Base-by-base conservation (phyloP, 176 grass and related monocot genomes). In the Miscanthus lutarioriparius region DNA sequence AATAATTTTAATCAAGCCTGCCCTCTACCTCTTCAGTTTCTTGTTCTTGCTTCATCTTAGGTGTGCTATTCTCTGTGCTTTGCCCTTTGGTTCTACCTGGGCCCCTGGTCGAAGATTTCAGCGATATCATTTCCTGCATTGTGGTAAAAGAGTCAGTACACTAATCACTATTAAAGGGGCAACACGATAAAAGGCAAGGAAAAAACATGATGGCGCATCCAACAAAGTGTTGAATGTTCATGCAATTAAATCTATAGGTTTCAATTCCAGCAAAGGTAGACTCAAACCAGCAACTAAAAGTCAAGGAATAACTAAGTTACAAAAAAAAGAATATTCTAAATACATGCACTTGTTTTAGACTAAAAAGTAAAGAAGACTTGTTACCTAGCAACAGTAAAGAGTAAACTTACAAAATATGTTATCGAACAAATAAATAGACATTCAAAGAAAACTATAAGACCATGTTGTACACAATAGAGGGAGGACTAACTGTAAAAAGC, bases 71-170 rank as follows among this genome's bases (percentile, higher is more conserved):
- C 35, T 95, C 89, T 20, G 64, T 82, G 2, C 32, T n/a, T 61
- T 76, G 86, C 49, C 84, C 82, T 83, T 94, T 92, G 30, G 71
- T 32, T 87, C 82, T 94, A 62, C 80, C 58, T 76, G 78, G 67
- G 6, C 76, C 79, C 89, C 87, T 94, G 38, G 62, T 77, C 19
- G 20, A 53, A 72, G 77, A 86, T 70, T 92, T 92, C 5, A 85
- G 66, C 10, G 89, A 82, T 36, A 89, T 23, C 62, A 94, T 90
- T 83, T 95, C 96, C 96, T 95, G 73, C 16, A 78, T 89, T 63
- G 80, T 19, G 8, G 63, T 45, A 79, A 75, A 79, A 83, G 59
- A 87, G 48, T 36, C 64, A 56, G 39, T 80, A 75, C 8, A 84
- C 16, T 78, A 81, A 80, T 85, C 17, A 56, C 19, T 70, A 53